These are phyloP conservation scores for Clausena lansium DNA, from an alignment of 345 rosid genomes.

Conservation along the genomic window DNA sequence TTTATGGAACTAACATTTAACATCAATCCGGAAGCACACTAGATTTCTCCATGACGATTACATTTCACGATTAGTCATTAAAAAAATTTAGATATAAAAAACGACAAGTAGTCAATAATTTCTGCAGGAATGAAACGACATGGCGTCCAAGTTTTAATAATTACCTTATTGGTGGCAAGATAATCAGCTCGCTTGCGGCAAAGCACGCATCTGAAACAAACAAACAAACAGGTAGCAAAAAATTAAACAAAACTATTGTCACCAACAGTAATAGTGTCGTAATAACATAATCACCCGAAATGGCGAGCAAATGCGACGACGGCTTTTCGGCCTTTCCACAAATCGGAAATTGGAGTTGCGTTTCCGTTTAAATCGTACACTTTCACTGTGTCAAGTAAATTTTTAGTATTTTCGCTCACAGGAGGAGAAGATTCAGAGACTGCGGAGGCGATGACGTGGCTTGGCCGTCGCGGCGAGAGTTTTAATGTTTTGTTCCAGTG, in stretches of 20 bases:
- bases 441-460: conserved; percentile 41
- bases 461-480: conserved; percentile 28
- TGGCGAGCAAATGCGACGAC: conserved; percentile 93
- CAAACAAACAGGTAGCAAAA: conserved; percentile 1
- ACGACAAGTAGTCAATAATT: background rate
- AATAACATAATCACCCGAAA: conserved; percentile 54
- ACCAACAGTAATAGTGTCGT: background rate
- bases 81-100: background rate
- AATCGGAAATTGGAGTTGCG: conserved; percentile 63
- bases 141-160: background rate
- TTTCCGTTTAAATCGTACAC: conserved; percentile 68
- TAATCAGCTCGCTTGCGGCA: conserved; percentile 88
- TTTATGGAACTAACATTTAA: background rate
- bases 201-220: conserved; percentile 73
- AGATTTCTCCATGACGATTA: too few relatives aligned
- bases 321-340: conserved; percentile 83
- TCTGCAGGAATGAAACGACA: background rate
- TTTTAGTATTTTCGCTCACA: conserved; percentile 30
- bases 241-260: background rate
- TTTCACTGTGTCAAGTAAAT: conserved; percentile 50
- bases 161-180: conserved; percentile 84
- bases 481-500: background rate
- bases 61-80: background rate
- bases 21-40: background rate
- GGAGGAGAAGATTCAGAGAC: conserved; percentile 48